Conservation (phyloP, 345 rosid species). For the Lepidium didymum region DNA sequence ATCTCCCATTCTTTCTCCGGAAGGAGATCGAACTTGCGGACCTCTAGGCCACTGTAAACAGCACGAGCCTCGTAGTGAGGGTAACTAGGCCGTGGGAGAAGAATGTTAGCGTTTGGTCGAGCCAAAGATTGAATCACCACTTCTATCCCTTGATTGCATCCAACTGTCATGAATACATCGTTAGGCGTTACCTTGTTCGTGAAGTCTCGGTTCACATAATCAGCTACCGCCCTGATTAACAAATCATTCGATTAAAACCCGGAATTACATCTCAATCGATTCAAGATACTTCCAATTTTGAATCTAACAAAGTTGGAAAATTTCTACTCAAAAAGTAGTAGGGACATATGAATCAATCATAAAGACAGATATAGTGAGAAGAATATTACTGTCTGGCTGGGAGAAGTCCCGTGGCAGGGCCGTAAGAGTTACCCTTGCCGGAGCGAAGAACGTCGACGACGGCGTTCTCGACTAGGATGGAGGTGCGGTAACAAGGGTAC, state of each 20-base stretch:
- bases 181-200: conserved; percentile 47
- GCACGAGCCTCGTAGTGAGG: conserved; percentile 53
- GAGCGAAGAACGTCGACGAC: conserved; percentile 38
- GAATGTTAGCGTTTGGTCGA: conserved; percentile 53
- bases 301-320: no score
- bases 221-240: conserved; percentile 53
- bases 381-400: conserved; percentile 47
- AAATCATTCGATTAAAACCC: background rate
- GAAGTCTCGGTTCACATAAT: conserved; percentile 46
- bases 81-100: conserved; percentile 62
- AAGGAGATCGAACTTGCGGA: conserved; percentile 56
- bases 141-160: conserved; percentile 65
- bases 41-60: conserved; percentile 34
- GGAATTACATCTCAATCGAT: no score
- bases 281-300: no score
- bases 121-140: conserved; percentile 37
- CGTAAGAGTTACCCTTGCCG: conserved; percentile 42
- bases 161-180: conserved; percentile 45
- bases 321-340: no score
- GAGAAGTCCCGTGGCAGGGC: conserved; percentile 38
- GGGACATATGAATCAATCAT: no score
- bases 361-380: no score
- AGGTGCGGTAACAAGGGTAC: conserved; percentile 48
- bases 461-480: conserved; percentile 49
- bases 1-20: conserved; percentile 65